phyloP scores from a whole-genome alignment of 1,284 basidiomycete genomes.

The Singerocomus inundabilis region DNA sequence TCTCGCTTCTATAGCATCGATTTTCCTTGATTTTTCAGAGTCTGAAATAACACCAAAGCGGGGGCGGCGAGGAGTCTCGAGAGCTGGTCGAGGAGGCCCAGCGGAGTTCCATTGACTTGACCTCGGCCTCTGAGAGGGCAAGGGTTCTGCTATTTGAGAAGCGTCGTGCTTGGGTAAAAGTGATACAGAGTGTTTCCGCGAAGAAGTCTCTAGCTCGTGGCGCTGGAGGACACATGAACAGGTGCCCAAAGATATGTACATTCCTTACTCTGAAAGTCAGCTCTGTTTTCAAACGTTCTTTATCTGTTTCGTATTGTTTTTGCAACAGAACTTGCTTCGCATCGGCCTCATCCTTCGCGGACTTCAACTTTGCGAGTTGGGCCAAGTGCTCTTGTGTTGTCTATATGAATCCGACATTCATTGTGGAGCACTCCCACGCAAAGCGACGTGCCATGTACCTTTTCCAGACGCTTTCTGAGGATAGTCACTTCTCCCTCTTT shows the following conservation, averaged over 20 bases:
- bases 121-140: constrained; percentile 41
- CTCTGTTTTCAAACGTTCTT: constrained; percentile 68
- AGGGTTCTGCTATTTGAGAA: constrained; percentile 39
- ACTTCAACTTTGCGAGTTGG: constrained; percentile 55
- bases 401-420: constrained; percentile 34
- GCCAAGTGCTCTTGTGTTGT: constrained; percentile 55
- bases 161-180: constrained; percentile 42
- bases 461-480: constrained; percentile 33
- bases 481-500: constrained; percentile 36
- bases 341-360: constrained; percentile 59
- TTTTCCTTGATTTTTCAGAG: constrained; percentile 20
- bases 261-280: constrained; percentile 61
- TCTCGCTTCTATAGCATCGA: constrained; percentile 12
- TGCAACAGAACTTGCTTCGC: constrained; percentile 51
- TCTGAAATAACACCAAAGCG: constrained; percentile 32
- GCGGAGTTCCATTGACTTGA: constrained; percentile 31
- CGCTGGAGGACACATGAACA: constrained; percentile 43
- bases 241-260: constrained; percentile 2
- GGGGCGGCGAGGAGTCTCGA: constrained; percentile 41
- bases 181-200: constrained; percentile 48
- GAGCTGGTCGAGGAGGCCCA: constrained; percentile 30
- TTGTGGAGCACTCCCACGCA: neutral
- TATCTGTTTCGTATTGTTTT: constrained; percentile 61
- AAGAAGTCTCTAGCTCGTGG: constrained; percentile 65
- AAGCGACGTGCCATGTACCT: constrained; percentile 17